phyloP scores from a whole-genome alignment of 305 asterid genomes.

The Fraxinus dipetala region DNA sequence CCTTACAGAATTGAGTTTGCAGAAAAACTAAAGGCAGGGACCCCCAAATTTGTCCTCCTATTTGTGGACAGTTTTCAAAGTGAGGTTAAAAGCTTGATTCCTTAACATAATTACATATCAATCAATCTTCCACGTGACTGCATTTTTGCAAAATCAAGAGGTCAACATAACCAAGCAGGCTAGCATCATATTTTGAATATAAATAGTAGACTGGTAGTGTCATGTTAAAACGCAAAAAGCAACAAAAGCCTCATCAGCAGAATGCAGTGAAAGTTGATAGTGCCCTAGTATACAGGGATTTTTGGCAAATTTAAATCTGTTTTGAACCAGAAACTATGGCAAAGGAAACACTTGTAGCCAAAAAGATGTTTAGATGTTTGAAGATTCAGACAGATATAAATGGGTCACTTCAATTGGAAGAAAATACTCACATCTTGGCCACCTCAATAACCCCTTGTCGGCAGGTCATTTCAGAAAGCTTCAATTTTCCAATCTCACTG shows the following conservation, averaged over 20 bases:
- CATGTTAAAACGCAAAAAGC: background rate
- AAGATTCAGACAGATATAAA: background rate
- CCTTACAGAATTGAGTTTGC: background rate
- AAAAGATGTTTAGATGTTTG: background rate
- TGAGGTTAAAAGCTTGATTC: background rate
- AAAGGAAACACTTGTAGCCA: background rate
- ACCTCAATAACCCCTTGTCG: conserved; percentile 96
- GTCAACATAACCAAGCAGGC: background rate
- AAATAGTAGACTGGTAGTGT: background rate
- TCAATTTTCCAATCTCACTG: conserved; percentile 94
- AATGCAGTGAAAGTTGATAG: background rate
- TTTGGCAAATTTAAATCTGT: background rate
- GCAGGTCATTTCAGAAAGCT: conserved; percentile 97
- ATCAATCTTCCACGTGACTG: background rate
- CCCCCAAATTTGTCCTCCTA: background rate
- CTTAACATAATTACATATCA: background rate
- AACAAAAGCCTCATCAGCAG: background rate
- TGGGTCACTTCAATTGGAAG: conserved; percentile 12
- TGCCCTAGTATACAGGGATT: background rate
- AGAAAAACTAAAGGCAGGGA: background rate
- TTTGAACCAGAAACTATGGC: background rate
- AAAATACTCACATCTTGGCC: conserved; percentile 84
- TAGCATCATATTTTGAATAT: background rate
- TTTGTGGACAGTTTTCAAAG: background rate
- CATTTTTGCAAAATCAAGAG: background rate